Evolutionary conservation across 306 rosid species (phyloP).

Genomic region (Pueraria montana): DNA sequence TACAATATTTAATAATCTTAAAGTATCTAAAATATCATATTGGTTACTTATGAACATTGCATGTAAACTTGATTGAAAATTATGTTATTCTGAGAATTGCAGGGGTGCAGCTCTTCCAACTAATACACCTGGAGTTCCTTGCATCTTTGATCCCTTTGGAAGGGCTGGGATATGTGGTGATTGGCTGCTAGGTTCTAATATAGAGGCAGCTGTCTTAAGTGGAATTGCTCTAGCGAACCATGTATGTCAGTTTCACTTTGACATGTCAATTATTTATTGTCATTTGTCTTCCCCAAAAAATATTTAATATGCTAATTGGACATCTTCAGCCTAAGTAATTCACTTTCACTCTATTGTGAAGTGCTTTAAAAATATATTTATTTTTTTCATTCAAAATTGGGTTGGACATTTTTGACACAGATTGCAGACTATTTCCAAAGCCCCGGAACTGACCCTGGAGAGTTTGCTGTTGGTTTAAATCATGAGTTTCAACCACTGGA

Average conservation of each 20-base stretch:
- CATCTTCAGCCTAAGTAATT: slow-evolving; percentile 13
- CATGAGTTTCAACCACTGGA: slow-evolving; percentile 69
- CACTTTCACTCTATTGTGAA: slow-evolving; percentile 25
- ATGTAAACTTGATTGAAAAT: slow-evolving; percentile 1
- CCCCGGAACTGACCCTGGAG: slow-evolving; percentile 54
- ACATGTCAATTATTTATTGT: slow-evolving; percentile 6
- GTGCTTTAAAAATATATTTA: not conserved
- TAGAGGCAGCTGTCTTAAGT: slow-evolving; percentile 90
- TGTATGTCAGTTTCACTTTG: slow-evolving; percentile 53
- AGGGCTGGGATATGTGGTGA: slow-evolving; percentile 97
- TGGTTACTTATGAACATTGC: not conserved
- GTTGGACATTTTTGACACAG: slow-evolving; percentile 53
- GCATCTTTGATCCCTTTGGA: slow-evolving; percentile 89
- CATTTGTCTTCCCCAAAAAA: not conserved
- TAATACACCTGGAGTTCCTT: slow-evolving; percentile 82
- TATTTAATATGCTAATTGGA: not conserved
- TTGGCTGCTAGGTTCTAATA: slow-evolving; percentile 92
- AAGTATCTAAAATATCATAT: slow-evolving; percentile 5
- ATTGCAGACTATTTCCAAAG: slow-evolving; percentile 80
- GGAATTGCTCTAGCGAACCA: slow-evolving; percentile 90
- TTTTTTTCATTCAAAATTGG: slow-evolving; percentile 15
- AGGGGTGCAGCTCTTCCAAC: slow-evolving; percentile 99
- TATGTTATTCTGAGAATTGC: slow-evolving; percentile 45
- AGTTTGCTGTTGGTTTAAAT: slow-evolving; percentile 76
- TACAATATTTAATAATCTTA: not conserved